Base-by-base conservation (phyloP, 805 yeast species). In the Grigorovia jiainica region DNA sequence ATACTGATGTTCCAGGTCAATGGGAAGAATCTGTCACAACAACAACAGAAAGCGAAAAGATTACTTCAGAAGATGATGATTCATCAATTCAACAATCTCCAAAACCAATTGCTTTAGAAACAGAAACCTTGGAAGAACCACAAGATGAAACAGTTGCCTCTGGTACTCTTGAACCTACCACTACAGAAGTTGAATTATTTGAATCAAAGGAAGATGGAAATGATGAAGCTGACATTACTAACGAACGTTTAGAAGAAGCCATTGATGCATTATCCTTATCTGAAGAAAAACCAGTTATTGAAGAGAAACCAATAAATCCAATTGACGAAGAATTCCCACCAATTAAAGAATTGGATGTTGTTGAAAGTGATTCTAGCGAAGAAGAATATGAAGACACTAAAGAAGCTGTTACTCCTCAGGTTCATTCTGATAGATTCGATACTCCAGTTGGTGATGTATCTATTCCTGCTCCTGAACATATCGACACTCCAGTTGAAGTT, bases 301-400 rank as follows among this genome's bases (percentile, higher is more conserved):
- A n/a, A n/a, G n/a, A n/a, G n/a, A 43, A 45, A 20, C 36, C 40
- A 25, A 24, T 44, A 7, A 35, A 36, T 15, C 38, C 45, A 23
- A 52, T 43, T 18, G 67, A 62, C 38, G 71, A 68, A 11, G 84
- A 78, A 48, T 78, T 79, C 50, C 83, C 84, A 9, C 81, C 85
- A 23, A 74, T 79, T 35, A 61, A 67, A 47, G 80, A 79, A 48
- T 55, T 76, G 25, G 73, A 75, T 19, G 63, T 69, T 34, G 74
- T 70, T 36, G 82, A 76, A 46, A 71, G 74, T 44, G 73, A 70
- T 17, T 69, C 65, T 18, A 71, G 69, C 45, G 71, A 68, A 15
- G 68, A 65, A 38, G 56, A 47, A 40, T 45, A 44, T 29, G 43
- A 49, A 36, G 49, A 49, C 24, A 43, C 49, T 15, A 45, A 43